phyloP scores from a whole-genome alignment of 139 green algal genomes.

The Chlamydomonas schloesseri region DNA sequence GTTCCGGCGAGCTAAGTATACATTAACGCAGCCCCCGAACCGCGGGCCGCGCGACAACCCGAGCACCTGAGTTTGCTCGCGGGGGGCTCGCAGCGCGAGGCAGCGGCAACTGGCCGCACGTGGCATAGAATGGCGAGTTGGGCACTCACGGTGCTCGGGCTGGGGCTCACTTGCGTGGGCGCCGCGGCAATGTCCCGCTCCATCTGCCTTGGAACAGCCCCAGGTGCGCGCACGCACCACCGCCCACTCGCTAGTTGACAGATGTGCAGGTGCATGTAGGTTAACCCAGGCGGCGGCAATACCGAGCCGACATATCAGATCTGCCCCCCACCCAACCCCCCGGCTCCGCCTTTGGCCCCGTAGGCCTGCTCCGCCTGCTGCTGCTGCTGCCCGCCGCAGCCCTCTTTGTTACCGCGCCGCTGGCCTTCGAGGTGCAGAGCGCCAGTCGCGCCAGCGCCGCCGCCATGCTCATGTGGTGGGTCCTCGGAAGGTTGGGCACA shows the following conservation, averaged over 20 bases:
- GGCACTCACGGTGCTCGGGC: neutral
- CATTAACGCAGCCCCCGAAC: too few species aligned
- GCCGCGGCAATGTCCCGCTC: neutral
- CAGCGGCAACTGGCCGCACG: too few species aligned
- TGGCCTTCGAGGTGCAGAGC: conserved; percentile 5
- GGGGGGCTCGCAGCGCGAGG: too few species aligned
- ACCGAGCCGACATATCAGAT: too few species aligned
- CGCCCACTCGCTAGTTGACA: too few species aligned
- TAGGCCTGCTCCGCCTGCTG: neutral
- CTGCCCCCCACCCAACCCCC: too few species aligned
- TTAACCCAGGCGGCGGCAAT: too few species aligned
- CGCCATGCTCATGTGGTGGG: conserved; percentile 37
- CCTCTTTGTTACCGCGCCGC: neutral
- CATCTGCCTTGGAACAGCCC: neutral
- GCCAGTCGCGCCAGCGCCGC: conserved; percentile 30
- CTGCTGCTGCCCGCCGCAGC: neutral
- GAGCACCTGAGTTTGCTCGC: too few species aligned
- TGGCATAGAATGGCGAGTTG: neutral
- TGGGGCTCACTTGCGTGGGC: neutral
- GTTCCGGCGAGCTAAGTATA: too few species aligned
- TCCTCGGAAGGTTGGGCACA: neutral
- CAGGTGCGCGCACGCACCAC: neutral
- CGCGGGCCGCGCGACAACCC: too few species aligned
- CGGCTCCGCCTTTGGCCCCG: too few species aligned
- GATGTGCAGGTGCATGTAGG: too few species aligned